Evolutionary conservation across 495 filamentous ascomycete genomes (phyloP), one percentile per base, ranked within the genome.

Genomic region (Arthonia radiata): DNA sequence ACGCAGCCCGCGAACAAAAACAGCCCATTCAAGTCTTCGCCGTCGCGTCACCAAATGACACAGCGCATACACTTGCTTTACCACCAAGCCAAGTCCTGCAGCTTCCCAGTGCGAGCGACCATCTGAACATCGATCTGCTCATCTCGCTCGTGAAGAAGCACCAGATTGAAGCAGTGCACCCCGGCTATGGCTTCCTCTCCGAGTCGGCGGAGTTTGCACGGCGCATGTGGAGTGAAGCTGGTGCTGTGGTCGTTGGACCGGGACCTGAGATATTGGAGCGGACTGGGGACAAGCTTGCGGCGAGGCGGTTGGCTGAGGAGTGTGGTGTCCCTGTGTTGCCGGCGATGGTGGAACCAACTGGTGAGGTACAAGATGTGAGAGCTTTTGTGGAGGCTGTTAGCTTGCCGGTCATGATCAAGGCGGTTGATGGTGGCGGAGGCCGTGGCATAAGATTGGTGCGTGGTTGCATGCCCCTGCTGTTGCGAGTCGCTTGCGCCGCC

Each of bases 171-270:
- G 44, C 59, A 8, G 46, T 69, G 3, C 63, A 68, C 37, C 64
- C 65, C 0, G 65, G 65, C 0, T 71, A 71, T 45, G 65, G 65
- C 6, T 71, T 69, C 30, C 46, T 71, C 2, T 63, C 60, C 15
- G 65, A 71, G 37, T 64, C 52, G 28, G 41, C 56, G 9, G 58
- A 61, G 2, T 64, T 71, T 31, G 47, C 60, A 0, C 32, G 32
- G 10, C 48, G 52, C 12, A 58, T 64, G 54, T 57, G 48, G 44
- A 41, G 57, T 6, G 54, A 61, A 34, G 53, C 49, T 9, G 45
- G 52, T 1, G 39, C 52, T 10, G 32, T 49, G 2, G 59, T 68
- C 3, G 52, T 71, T 14, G 65, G 65, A 7, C 64, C 64, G 9
- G 57, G 60, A 1, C 42, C 47, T 30, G 51, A 56, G 23, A 54